These are phyloP conservation scores for Solanum sparsipilum DNA, from an alignment of 257 asterid genomes.

Conservation along the genomic window DNA sequence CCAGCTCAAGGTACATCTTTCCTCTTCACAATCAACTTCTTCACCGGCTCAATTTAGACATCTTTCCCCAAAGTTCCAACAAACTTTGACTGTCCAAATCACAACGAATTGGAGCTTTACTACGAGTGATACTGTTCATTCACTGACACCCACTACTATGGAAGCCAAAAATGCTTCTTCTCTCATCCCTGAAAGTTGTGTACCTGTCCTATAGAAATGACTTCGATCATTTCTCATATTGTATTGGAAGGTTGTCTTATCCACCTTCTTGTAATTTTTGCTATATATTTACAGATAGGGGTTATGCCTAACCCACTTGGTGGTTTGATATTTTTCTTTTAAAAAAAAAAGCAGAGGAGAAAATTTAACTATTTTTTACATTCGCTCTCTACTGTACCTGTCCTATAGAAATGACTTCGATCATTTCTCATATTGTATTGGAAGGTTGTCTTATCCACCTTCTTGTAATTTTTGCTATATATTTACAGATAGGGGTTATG, in stretches of 20 bases:
- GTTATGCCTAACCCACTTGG: constrained; percentile 5
- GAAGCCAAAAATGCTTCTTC: background rate
- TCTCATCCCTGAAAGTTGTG: background rate
- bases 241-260: background rate
- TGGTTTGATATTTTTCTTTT: constrained; percentile 21
- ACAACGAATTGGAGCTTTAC: background rate
- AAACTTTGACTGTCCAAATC: background rate
- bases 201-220: background rate
- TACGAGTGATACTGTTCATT: background rate
- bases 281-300: background rate
- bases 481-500: too few relatives aligned
- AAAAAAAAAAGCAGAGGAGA: background rate
- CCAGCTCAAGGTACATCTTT: background rate
- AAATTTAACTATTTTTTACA: background rate
- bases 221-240: background rate
- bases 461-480: too few relatives aligned
- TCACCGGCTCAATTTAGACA: background rate
- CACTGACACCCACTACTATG: background rate
- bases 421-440: too few relatives aligned
- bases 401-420: too few relatives aligned
- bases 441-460: too few relatives aligned
- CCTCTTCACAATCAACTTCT: background rate
- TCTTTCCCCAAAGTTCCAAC: background rate
- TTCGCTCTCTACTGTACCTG: background rate
- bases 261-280: background rate